Evolutionary conservation across 345 rosid species (phyloP), one percentile per base, ranked within the genome.

Genomic region (Sonneratia alba): DNA sequence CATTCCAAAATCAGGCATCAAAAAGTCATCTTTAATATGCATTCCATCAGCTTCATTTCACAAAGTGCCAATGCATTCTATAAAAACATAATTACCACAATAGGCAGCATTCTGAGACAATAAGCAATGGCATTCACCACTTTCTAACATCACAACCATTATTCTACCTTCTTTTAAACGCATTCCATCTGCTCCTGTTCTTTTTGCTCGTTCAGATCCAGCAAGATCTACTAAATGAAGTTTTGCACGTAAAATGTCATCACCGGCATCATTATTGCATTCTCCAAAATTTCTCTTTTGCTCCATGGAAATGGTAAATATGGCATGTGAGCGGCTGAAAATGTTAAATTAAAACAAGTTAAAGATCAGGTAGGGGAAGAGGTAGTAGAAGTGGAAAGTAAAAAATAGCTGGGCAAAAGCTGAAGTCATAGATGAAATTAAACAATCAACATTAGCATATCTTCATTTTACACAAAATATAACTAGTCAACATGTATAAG

Each of bases 151-250:
- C 47, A 65, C 21, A 34, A 75, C 24, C 22, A 65, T 1, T 62
- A 2, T 14, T n/a, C 15, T 83, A 87, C 99, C 99, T 92, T 95
- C 99, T 89, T 95, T 95, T 16, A 92, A 82, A 27, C 99, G 92
- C 91, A 90, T 81, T 72, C 98, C 99, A 82, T 89, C 97, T 13
- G 97, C 98, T 24, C 98, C 98, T 0, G 98, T 95, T 76, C 99
- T 81, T 77, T 95, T 92, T 74, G 98, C 99, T 51, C 99, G 88
- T 72, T 95, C 98, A 55, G 99, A 92, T 70, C 99, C 99, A 14
- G 99, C 99, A 67, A 92, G 87, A 66, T 95, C 99, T 48, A 95
- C 99, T 51, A 95, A 78, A 77, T 95, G 99, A 22, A 95, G 90
- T 81, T 95, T 95, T 24, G 98, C 89, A 73, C 90, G 84, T 57